These are phyloP conservation scores for Neofusicoccum sp. DNA, from an alignment of 2,329 filamentous ascomycete species.

Conservation along the genomic window DNA sequence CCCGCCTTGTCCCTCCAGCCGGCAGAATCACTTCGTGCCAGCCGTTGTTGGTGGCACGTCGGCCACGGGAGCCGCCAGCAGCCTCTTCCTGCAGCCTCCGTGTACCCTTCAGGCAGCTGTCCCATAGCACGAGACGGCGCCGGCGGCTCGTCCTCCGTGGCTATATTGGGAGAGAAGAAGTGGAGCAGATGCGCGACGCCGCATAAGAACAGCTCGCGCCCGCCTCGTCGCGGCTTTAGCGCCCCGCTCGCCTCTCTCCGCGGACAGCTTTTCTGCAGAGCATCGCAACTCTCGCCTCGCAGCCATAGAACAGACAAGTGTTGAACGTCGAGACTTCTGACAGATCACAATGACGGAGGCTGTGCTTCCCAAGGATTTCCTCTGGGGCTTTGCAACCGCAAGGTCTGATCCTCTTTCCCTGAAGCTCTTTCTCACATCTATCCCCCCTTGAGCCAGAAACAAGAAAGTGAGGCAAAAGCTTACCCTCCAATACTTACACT, in stretches of 20 bases:
- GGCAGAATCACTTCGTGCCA: background rate
- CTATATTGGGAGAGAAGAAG: slow-evolving; percentile 15
- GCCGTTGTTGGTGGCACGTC: background rate
- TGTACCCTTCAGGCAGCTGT: background rate
- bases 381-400: slow-evolving; percentile 44
- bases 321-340: background rate
- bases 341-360: slow-evolving; percentile 28
- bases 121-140: slow-evolving; percentile 27
- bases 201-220: background rate
- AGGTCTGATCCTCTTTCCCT: slow-evolving; percentile 29
- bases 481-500: slow-evolving; percentile 11
- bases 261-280: background rate
- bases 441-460: slow-evolving; percentile 20
- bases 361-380: slow-evolving; percentile 38
- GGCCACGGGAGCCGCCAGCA: background rate
- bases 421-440: slow-evolving; percentile 16
- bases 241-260: background rate
- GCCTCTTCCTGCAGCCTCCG: slow-evolving; percentile 5
- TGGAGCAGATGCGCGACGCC: background rate
- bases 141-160: slow-evolving; percentile 37
- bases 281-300: background rate
- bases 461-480: background rate
- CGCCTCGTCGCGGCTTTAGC: background rate
- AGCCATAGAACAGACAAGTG: background rate
- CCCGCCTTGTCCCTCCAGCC: background rate